phyloP scores from a whole-genome alignment of 495 filamentous ascomycete genomes.

The Poronia punctata region DNA sequence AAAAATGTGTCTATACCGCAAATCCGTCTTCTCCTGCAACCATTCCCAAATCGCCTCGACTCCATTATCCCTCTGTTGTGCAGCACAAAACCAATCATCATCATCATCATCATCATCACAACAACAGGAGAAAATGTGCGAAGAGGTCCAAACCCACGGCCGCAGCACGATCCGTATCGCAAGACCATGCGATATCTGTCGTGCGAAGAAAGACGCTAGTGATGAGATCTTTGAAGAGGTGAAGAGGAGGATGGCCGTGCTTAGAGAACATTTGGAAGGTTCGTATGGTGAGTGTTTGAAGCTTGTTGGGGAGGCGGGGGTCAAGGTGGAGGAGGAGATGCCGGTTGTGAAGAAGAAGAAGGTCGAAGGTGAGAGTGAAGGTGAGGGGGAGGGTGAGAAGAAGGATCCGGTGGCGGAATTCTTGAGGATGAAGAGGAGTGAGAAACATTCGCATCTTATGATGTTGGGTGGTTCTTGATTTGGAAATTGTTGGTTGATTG shows the following conservation, averaged over 20 bases:
- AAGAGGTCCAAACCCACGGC: neutral
- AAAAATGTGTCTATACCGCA: constrained; percentile 12
- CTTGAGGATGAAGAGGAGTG: constrained; percentile 1
- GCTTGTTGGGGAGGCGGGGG: neutral
- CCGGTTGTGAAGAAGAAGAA: neutral
- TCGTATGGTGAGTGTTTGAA: neutral
- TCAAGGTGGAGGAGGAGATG: neutral
- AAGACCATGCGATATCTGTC: neutral
- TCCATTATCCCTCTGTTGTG: neutral
- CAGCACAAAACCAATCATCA: neutral
- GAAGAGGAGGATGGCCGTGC: neutral
- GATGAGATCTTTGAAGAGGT: neutral
- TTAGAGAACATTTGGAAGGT: neutral
- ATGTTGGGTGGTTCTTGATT: constrained; percentile 7
- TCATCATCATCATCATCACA: too few species aligned
- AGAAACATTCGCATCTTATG: constrained; percentile 9
- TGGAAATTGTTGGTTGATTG: too few species aligned
- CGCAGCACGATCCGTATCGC: constrained; percentile 3
- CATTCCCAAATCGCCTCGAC: neutral
- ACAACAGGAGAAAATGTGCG: too few species aligned
- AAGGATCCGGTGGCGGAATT: constrained; percentile 1
- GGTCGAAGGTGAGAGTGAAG: neutral
- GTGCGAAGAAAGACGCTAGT: neutral
- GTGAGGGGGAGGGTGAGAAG: neutral
- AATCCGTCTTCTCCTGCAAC: constrained; percentile 6